Percentiles rank a stretch among this genome's conserved stretches.
These are phyloP conservation scores for Sophora flavescens DNA, from an alignment of 306 rosid species.

Conservation along the genomic window DNA sequence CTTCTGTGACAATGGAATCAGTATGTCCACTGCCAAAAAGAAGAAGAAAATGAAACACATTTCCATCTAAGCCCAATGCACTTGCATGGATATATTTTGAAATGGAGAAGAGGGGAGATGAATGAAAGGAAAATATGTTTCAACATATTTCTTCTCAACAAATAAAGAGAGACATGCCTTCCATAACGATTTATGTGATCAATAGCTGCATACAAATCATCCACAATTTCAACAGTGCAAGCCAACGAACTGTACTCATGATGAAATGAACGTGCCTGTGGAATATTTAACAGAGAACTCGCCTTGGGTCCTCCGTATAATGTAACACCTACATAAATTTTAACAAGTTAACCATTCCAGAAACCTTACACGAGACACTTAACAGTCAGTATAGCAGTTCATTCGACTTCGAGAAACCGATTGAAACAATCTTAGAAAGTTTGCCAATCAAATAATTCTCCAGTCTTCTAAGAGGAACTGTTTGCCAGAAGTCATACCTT, in stretches of 20 bases:
- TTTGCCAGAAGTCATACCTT: slow-evolving; percentile 64
- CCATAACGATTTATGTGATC: slow-evolving; percentile 85
- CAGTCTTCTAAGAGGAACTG: neutral
- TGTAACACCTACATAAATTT: slow-evolving; percentile 67
- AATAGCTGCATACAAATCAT: slow-evolving; percentile 82
- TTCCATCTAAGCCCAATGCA: neutral
- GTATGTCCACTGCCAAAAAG: slow-evolving; percentile 85
- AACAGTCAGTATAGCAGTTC: neutral
- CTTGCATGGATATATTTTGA: slow-evolving; percentile 5
- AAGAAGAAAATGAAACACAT: slow-evolving; percentile 31
- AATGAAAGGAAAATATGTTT: slow-evolving; percentile 37
- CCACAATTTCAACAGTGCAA: slow-evolving; percentile 91
- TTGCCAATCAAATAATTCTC: slow-evolving; percentile 2
- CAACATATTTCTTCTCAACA: slow-evolving; percentile 42
- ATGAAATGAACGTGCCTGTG: slow-evolving; percentile 76
- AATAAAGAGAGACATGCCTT: slow-evolving; percentile 67
- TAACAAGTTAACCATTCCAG: slow-evolving; percentile 17
- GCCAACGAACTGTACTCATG: slow-evolving; percentile 90
- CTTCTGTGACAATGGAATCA: slow-evolving; percentile 87
- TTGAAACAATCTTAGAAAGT: slow-evolving; percentile 16
- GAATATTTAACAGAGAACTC: slow-evolving; percentile 70
- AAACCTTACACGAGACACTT: slow-evolving; percentile 26
- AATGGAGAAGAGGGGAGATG: slow-evolving; percentile 26
- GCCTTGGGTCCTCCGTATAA: slow-evolving; percentile 92
- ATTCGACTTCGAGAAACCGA: slow-evolving; percentile 17